These are phyloP conservation scores for Xerocomellus intermedius DNA, from an alignment of 768 basidiomycete species.

Conservation along the genomic window DNA sequence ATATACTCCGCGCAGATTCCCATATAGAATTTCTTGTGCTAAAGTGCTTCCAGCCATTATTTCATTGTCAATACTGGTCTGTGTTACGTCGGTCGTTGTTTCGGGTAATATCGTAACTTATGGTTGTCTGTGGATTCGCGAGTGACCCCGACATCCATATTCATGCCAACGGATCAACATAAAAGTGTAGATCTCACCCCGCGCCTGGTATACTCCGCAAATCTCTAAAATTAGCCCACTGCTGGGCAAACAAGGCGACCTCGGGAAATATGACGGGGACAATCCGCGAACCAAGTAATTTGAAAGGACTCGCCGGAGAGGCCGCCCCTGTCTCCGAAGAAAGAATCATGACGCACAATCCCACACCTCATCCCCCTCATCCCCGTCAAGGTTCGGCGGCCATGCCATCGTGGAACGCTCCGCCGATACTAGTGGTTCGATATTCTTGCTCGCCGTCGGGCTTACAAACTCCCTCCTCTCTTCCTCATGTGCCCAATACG, in stretches of 20 bases:
- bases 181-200: slow-evolving; percentile 30
- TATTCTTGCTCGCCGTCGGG: neutral
- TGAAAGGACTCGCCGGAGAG: slow-evolving; percentile 14
- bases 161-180: slow-evolving; percentile 25
- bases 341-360: slow-evolving; percentile 12
- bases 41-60: slow-evolving; percentile 20
- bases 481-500: slow-evolving; percentile 39
- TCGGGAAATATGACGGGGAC: slow-evolving; percentile 16
- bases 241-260: slow-evolving; percentile 11
- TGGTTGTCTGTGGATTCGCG: slow-evolving; percentile 10
- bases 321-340: slow-evolving; percentile 14
- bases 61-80: slow-evolving; percentile 18
- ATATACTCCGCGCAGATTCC: slow-evolving; percentile 20
- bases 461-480: neutral
- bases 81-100: slow-evolving; percentile 19
- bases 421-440: slow-evolving; percentile 38
- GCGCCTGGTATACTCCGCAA: slow-evolving; percentile 6
- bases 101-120: slow-evolving; percentile 22
- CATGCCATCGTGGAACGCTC: slow-evolving; percentile 44
- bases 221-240: slow-evolving; percentile 24
- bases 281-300: slow-evolving; percentile 16
- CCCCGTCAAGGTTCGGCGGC: slow-evolving; percentile 26
- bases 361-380: slow-evolving; percentile 20
- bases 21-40: slow-evolving; percentile 36
- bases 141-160: slow-evolving; percentile 10